Base-by-base conservation (phyloP, 345 rosid genomes). In the Conringia planisiliqua region DNA sequence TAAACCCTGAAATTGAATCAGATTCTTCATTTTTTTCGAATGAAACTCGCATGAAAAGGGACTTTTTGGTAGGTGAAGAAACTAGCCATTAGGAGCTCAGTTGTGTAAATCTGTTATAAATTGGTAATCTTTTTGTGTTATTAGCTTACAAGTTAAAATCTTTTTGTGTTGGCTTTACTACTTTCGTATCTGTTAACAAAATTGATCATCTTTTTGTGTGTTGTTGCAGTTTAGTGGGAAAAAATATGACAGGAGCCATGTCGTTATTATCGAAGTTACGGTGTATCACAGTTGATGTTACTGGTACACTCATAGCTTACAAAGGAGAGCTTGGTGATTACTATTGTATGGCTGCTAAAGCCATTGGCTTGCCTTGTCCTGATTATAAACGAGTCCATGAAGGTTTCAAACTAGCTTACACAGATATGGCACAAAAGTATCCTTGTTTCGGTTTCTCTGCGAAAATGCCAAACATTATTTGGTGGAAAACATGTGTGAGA, bases 261-360 rank as follows among this genome's bases (percentile, higher is more conserved):
- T 83, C 93, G 36, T 80, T 86, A 61, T 40, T 95, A 69, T 86
- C 97, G 33, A 92, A 80, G 52, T 38, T 95, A 46, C 78, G 96
- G 40, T 92, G 96, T 73, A 84, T 95, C 62, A 95, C 99, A 26
- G 82, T 95, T 72, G 99, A 95, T 89, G 99, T 92, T 26, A 95
- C 99, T 18, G 99, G 99, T 46, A 95, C 99, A 14, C 92, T 95
- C 55, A 76, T 95, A 47, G 99, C 99, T 27, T 95, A 95, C 82
- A 95, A 89, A 82, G 99, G 99, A 52, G 96, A 95, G 80, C 97
- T 95, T 64, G 99, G 99, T 64, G 97, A 95, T 83, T 95, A 92
- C 83, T 95, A 92, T 55, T 95, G 99, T 82, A 95, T 95, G 99
- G 99, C 97, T 52, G 97, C 99, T 71, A 95, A 95, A 83, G 81